A percentile compares a stretch with the other conserved stretches of the same genome.
Evolutionary conservation across 2,329 filamentous ascomycete genomes (phyloP).

Genomic region (Thelonectria blattea): DNA sequence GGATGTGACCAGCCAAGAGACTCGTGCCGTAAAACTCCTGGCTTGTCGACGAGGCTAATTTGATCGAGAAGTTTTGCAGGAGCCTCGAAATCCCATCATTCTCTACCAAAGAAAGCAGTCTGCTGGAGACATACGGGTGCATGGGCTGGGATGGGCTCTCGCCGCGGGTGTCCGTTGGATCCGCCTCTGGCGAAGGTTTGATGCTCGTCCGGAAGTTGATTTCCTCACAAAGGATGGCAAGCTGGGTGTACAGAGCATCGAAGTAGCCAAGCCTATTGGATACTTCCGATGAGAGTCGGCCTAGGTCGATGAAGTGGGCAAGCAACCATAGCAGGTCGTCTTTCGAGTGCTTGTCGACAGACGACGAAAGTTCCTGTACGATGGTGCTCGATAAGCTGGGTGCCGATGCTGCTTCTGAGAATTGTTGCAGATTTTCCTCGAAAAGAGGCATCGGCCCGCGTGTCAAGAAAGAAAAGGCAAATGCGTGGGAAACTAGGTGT

Average conservation of each 20-base stretch:
- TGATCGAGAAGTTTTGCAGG: conserved; percentile 43
- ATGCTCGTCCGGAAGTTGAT: conserved; percentile 54
- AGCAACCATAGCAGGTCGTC: conserved; percentile 67
- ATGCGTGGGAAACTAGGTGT: conserved; percentile 30
- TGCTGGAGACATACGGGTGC: conserved; percentile 65
- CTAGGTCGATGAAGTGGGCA: conserved; percentile 69
- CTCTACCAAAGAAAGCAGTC: conserved; percentile 75
- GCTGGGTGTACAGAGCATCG: conserved; percentile 58
- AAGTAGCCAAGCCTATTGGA: conserved; percentile 51
- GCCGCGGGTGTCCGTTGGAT: conserved; percentile 24
- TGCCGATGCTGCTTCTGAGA: conserved; percentile 48
- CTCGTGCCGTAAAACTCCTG: conserved; percentile 55
- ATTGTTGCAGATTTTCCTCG: conserved; percentile 45
- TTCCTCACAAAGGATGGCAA: conserved; percentile 58
- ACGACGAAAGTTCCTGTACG: conserved; percentile 41
- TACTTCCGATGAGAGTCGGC: conserved; percentile 46
- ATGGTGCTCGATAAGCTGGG: conserved; percentile 52
- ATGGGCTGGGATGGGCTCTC: conserved; percentile 41
- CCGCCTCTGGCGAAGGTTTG: conserved; percentile 20
- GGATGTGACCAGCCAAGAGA: conserved; percentile 81
- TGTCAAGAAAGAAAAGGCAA: conserved; percentile 34
- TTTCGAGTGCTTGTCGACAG: conserved; percentile 38
- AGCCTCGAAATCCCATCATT: conserved; percentile 70
- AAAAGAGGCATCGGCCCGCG: conserved; percentile 47
- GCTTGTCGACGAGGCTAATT: conserved; percentile 39